Evolutionary conservation across 495 filamentous ascomycete species (phyloP), one percentile per base, ranked within the genome.

Genomic region (Neurospora sp.): DNA sequence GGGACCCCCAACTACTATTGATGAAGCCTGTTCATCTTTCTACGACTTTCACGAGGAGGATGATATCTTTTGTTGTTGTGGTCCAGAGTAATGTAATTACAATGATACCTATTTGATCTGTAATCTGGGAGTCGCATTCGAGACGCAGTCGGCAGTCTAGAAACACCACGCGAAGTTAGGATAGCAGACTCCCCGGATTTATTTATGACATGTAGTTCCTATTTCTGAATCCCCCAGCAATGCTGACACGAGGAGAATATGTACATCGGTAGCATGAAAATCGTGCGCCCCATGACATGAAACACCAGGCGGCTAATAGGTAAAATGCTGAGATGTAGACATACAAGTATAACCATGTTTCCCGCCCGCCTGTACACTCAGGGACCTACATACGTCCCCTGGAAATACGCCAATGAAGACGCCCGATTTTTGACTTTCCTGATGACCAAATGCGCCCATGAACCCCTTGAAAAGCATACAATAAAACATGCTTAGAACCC

Each of bases 1-100:
- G 79, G 74, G 12, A 82, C 82, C 14, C 78, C 81, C 12, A 82
- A 81, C 68, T 84, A 82, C 48, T 85, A 82, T 69, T 82, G 42
- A 75, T 35, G 12, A 35, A 31, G 53, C 22, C 22, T 31, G 14
- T 27, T 14, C 22, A 14, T 66, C 14, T 35, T 3, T 16, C 27
- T 7, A 66, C 12, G 22, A 11, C 48, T 59, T 27, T 53, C 5
- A 6, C 5, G 20, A 27, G 20, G 46, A 53, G 48, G 22, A 31
- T 14, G 1, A 53, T 5, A 4, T 22, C 20, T 53, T 5, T 27
- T 12, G 11, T 27, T 12, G 11, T 22, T 14, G 20, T 22, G 42
- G 18, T 46, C 9, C 42, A 20, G 0, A 53, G 20, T 5, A 5
- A 12, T 27, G 20, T 12, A 53, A 27, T 6, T 27, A 31, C 48